Evolutionary conservation across 441 rosid species (phyloP).

Genomic region (Pelargonium australe): DNA sequence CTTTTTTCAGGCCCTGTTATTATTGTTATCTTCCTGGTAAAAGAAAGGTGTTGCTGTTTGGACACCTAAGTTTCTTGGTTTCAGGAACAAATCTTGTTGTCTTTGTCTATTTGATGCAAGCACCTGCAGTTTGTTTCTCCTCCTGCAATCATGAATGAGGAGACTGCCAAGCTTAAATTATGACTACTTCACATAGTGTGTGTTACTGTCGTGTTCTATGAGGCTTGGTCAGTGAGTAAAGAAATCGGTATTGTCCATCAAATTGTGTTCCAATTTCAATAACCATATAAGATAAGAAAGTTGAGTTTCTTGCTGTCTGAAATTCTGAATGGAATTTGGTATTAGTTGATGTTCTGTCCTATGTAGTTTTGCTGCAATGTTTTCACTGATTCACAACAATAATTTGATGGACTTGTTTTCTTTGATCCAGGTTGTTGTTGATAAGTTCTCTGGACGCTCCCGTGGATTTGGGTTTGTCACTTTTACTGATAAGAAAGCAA

Average conservation of each 20-base stretch:
- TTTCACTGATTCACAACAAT: background rate
- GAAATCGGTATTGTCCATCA: background rate
- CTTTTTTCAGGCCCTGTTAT: background rate
- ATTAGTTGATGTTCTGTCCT: background rate
- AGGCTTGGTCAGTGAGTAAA: background rate
- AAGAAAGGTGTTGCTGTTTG: slow-evolving; percentile 3
- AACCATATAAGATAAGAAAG: slow-evolving; percentile 3
- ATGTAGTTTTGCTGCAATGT: background rate
- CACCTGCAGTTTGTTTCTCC: slow-evolving; percentile 2
- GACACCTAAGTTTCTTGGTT: slow-evolving; percentile 5
- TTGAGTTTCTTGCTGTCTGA: background rate
- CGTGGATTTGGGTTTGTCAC: slow-evolving; percentile 97
- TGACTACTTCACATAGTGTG: background rate
- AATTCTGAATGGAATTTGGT: background rate
- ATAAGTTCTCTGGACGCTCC: slow-evolving; percentile 86
- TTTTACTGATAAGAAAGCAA: slow-evolving; percentile 70
- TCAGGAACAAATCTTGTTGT: background rate
- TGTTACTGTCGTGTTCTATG: background rate
- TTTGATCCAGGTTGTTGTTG: slow-evolving; percentile 64
- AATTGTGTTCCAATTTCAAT: background rate
- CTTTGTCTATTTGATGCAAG: background rate
- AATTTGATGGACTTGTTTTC: background rate
- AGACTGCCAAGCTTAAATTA: background rate
- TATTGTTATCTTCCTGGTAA: background rate
- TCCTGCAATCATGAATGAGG: slow-evolving; percentile 6